These are phyloP conservation scores for Malassezia slooffiae DNA, from an alignment of 1,284 basidiomycete species.

Conservation along the genomic window DNA sequence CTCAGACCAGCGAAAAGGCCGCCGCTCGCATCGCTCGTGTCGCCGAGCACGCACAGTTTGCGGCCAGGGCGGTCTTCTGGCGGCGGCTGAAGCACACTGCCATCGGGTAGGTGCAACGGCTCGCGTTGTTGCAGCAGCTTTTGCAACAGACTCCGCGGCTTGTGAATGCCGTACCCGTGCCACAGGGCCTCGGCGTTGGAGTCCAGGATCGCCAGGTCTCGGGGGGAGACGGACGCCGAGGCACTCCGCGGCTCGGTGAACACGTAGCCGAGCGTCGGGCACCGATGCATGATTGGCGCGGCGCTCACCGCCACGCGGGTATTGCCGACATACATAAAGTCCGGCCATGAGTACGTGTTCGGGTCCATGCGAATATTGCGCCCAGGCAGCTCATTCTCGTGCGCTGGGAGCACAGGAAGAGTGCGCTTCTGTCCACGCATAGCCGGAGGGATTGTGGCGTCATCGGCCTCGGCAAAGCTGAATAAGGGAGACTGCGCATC, in stretches of 20 bases:
- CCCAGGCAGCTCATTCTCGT: constrained; percentile 33
- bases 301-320: constrained; percentile 31
- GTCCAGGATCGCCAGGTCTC: constrained; percentile 24
- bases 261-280: constrained; percentile 39
- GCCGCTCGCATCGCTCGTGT: constrained; percentile 39
- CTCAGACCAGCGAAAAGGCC: constrained; percentile 13
- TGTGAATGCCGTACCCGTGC: constrained; percentile 24
- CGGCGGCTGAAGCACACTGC: constrained; percentile 29
- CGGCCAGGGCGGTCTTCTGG: constrained; percentile 30
- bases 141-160: constrained; percentile 33
- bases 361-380: constrained; percentile 28
- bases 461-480: constrained; percentile 9
- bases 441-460: constrained; percentile 7
- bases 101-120: constrained; percentile 32
- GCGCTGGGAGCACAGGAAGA: constrained; percentile 30
- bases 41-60: constrained; percentile 39
- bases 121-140: constrained; percentile 21
- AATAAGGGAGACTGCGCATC: background rate
- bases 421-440: constrained; percentile 15
- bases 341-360: constrained; percentile 27
- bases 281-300: constrained; percentile 40
- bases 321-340: constrained; percentile 16
- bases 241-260: constrained; percentile 28
- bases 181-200: constrained; percentile 27
- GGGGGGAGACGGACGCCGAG: constrained; percentile 17